Percentiles rank a stretch among this genome's conserved stretches.
Conservation (phyloP, 768 basidiomycete genomes). For the Galerina sulciceps region DNA sequence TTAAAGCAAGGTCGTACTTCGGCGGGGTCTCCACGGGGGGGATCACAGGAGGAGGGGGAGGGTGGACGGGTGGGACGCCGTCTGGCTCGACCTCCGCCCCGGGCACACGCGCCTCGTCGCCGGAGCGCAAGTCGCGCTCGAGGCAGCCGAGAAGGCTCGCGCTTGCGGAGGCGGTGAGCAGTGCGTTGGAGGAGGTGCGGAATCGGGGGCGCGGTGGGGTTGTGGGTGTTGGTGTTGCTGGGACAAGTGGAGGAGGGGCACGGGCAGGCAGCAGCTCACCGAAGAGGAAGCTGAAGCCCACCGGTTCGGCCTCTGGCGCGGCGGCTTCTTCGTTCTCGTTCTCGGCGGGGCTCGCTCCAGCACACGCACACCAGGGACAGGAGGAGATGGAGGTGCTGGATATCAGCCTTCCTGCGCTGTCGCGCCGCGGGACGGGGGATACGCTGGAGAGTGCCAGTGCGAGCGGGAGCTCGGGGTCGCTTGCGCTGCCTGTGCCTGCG, state of each 20-base stretch:
- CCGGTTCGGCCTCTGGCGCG: neutral
- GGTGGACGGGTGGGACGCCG: too few species aligned
- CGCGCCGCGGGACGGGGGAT: slow-evolving; percentile 5
- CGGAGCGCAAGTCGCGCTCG: slow-evolving; percentile 27
- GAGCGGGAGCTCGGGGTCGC: too few species aligned
- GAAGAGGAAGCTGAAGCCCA: slow-evolving; percentile 5
- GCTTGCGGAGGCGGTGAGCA: slow-evolving; percentile 22
- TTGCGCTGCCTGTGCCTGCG: too few species aligned
- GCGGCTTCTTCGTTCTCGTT: neutral
- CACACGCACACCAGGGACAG: neutral
- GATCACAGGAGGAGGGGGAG: too few species aligned
- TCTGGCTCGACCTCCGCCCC: slow-evolving; percentile 16
- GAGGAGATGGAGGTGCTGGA: slow-evolving; percentile 22
- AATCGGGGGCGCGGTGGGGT: slow-evolving; percentile 4
- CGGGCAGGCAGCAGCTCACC: slow-evolving; percentile 1
- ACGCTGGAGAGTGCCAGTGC: slow-evolving; percentile 9
- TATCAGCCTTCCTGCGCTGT: slow-evolving; percentile 15
- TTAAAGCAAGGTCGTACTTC: slow-evolving; percentile 20
- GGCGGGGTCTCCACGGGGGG: slow-evolving; percentile 12
- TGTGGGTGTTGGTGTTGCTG: too few species aligned
- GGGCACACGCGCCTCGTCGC: slow-evolving; percentile 23
- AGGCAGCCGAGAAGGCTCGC: slow-evolving; percentile 23
- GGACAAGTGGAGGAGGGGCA: too few species aligned
- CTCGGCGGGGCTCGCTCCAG: neutral
- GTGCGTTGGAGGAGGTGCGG: slow-evolving; percentile 21